These are phyloP conservation scores for Paulownia fortunei DNA, from an alignment of 257 asterid species.

Conservation along the genomic window DNA sequence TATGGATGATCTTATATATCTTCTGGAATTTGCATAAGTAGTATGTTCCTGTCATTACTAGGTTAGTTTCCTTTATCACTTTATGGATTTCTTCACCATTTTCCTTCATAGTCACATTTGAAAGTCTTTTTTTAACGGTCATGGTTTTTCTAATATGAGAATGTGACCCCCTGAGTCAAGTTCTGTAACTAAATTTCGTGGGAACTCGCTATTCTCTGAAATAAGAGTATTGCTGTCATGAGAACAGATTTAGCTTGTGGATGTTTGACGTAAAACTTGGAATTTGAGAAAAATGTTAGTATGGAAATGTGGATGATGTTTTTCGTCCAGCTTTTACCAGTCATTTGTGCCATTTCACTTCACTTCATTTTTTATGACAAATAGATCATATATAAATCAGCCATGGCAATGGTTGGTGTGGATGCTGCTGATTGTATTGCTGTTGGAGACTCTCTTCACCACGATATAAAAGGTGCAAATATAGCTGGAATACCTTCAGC, in stretches of 20 bases:
- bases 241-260: not conserved
- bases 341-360: not conserved
- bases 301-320: not conserved
- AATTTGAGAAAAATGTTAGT: not conserved
- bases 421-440: conserved; percentile 84
- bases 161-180: no score
- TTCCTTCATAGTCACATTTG: not conserved
- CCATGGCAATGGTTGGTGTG: conserved; percentile 70
- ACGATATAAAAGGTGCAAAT: conserved; percentile 93
- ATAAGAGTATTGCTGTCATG: not conserved
- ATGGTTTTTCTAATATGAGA: not conserved
- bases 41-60: not conserved
- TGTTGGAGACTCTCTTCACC: conserved; percentile 96
- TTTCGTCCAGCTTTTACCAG: not conserved
- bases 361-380: not conserved
- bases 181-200: no score
- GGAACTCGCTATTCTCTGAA: no score
- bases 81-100: not conserved
- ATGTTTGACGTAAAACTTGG: not conserved
- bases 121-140: not conserved
- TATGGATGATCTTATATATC: not conserved
- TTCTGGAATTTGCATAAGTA: not conserved
- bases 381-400: conserved; percentile 85
- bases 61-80: not conserved
- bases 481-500: conserved; percentile 70